phyloP scores from a whole-genome alignment of 2,329 filamentous ascomycete species.

The Chaetomiaceae sp. region DNA sequence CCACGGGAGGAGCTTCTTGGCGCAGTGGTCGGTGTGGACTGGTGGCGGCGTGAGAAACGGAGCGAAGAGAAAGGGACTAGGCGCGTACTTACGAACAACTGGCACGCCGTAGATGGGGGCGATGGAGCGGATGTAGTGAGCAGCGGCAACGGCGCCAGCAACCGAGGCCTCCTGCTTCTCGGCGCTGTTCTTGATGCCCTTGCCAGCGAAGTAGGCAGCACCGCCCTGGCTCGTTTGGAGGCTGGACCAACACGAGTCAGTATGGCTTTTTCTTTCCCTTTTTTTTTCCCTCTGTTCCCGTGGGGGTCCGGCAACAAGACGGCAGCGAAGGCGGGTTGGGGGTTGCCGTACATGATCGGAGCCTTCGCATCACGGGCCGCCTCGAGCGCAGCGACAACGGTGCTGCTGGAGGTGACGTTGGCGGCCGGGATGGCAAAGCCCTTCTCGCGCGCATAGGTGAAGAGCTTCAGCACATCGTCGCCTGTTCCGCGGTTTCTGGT shows the following conservation, averaged over 20 bases:
- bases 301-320: neutral
- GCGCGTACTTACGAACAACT: slow-evolving; percentile 51
- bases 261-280: neutral
- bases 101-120: slow-evolving; percentile 84
- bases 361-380: slow-evolving; percentile 87
- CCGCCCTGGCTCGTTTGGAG: slow-evolving; percentile 92
- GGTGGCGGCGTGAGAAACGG: neutral
- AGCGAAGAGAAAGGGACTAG: too few species aligned
- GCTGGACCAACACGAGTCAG: slow-evolving; percentile 47
- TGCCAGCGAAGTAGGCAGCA: slow-evolving; percentile 87
- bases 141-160: slow-evolving; percentile 77
- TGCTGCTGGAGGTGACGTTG: slow-evolving; percentile 90
- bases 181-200: slow-evolving; percentile 69
- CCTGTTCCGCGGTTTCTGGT: slow-evolving; percentile 10
- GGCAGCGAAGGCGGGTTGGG: neutral
- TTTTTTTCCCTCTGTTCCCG: too few species aligned
- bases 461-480: slow-evolving; percentile 46
- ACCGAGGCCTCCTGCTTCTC: slow-evolving; percentile 81
- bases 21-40: slow-evolving; percentile 95
- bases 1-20: slow-evolving; percentile 99
- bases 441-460: slow-evolving; percentile 84
- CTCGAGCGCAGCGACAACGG: slow-evolving; percentile 74
- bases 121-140: slow-evolving; percentile 86
- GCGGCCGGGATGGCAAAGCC: slow-evolving; percentile 84
- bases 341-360: slow-evolving; percentile 44